Conservation (phyloP, 2,329 filamentous ascomycete genomes). For the Taxawa tesnikishii region DNA sequence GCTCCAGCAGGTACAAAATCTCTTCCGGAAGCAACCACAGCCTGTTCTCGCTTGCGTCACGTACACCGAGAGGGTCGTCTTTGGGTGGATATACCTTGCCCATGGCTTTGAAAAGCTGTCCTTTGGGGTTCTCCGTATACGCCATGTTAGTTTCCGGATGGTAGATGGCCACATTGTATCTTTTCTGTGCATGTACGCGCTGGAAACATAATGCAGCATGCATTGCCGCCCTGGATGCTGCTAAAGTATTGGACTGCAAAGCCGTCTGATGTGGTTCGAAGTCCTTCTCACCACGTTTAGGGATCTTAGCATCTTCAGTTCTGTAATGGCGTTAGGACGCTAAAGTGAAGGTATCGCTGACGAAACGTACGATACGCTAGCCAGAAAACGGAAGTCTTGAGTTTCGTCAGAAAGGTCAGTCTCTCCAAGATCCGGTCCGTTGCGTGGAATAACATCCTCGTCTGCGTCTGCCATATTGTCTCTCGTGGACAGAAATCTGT, state of each 20-base stretch:
- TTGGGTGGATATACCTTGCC: conserved; percentile 51
- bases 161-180: conserved; percentile 59
- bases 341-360: background rate
- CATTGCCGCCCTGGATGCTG: conserved; percentile 76
- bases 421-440: conserved; percentile 58
- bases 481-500: too few species aligned
- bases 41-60: conserved; percentile 15
- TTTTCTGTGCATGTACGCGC: conserved; percentile 57
- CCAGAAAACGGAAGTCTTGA: conserved; percentile 74
- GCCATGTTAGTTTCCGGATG: conserved; percentile 50
- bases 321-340: conserved; percentile 9
- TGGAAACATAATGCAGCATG: conserved; percentile 72
- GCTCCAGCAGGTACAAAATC: conserved; percentile 76
- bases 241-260: conserved; percentile 65
- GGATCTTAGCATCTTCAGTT: conserved; percentile 42
- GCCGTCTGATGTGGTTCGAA: conserved; percentile 87
- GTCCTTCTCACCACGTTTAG: conserved; percentile 91
- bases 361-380: conserved; percentile 33
- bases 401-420: conserved; percentile 65
- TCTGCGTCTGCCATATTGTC: conserved; percentile 24
- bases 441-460: conserved; percentile 20
- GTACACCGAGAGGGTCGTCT: conserved; percentile 27
- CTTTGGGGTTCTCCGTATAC: conserved; percentile 59
- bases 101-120: conserved; percentile 62
- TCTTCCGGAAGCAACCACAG: conserved; percentile 87